Evolutionary conservation across 2,329 filamentous ascomycete genomes (phyloP), one percentile per base, ranked within the genome.

Genomic region (Chrysoporthe puriensis): DNA sequence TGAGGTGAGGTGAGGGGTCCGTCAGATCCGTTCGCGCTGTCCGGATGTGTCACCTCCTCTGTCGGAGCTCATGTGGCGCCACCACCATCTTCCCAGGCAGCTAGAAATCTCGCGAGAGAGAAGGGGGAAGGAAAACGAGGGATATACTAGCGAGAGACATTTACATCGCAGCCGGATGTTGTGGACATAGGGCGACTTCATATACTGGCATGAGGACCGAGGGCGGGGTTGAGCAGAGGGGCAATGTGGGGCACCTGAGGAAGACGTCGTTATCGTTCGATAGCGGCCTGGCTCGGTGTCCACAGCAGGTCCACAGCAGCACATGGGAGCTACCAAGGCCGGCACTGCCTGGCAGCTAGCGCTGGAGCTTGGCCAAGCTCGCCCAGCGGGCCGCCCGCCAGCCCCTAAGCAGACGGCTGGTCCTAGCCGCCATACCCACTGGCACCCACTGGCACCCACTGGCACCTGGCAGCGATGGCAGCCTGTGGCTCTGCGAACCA

Each of bases 381-480:
- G 57, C 40, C 57, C 62, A 62, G 68, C 68, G 68, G 68, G 65
- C 42, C 58, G 11, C 13, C 67, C 57, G 50, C 46, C 13, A 8
- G 54, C 32, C 14, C 36, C 7, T n/a, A 7, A 8, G 3, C 36
- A 26, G 26, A 26, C 26, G 26, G 26, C 26, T 26, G 26, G 26
- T 26, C 26, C 26, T 26, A 26, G 26, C 26, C 26, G 26, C 26
- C 26, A 26, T 26, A 26, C 26, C 26, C 26, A 26, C 26, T 26
- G 26, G 26, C 26, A 26, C 26, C 26, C 26, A 26, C 26, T 26
- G 26, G 26, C 26, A 26, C 26, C 26, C n/a, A n/a, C n/a, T n/a
- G n/a, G n/a, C n/a, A n/a, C n/a, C n/a, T 26, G 26, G 26, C 26
- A 26, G 26, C 26, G 26, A 26, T 26, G 26, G 34, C 16, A 16